Evolutionary conservation across 345 rosid species (phyloP).

Genomic region (Hibiscus mutabilis): DNA sequence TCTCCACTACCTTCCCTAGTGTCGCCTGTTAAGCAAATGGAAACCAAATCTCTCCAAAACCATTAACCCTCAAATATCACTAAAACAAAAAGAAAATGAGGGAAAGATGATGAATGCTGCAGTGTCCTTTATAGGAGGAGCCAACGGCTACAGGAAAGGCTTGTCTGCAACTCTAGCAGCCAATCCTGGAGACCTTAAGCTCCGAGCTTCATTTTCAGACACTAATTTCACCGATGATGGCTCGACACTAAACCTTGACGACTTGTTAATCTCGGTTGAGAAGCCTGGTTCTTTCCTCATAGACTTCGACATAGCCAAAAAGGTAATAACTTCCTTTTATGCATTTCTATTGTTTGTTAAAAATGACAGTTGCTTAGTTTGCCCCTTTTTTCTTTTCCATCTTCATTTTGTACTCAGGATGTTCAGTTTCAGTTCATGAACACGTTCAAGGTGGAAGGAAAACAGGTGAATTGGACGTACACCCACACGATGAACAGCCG

Average conservation of each 20-base stretch:
- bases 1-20: background rate
- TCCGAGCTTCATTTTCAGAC: slow-evolving; percentile 7
- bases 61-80: background rate
- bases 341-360: background rate
- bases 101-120: slow-evolving; percentile 7
- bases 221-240: slow-evolving; percentile 1
- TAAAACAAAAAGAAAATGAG: background rate
- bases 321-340: background rate
- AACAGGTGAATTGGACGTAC: slow-evolving; percentile 29
- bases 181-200: slow-evolving; percentile 12
- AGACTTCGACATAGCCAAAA: slow-evolving; percentile 9
- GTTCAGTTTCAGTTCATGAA: slow-evolving; percentile 34
- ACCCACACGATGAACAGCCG: slow-evolving; percentile 16
- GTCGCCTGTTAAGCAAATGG: background rate
- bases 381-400: background rate
- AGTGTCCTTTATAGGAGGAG: slow-evolving; percentile 9
- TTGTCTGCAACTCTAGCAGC: background rate
- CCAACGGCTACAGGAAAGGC: slow-evolving; percentile 6
- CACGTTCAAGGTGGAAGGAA: slow-evolving; percentile 19
- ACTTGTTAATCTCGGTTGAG: slow-evolving; percentile 7
- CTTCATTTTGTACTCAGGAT: slow-evolving; percentile 17
- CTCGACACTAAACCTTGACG: background rate
- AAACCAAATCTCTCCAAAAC: background rate
- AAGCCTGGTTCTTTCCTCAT: slow-evolving; percentile 15
- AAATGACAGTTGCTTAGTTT: background rate